Conservation (phyloP, 2,329 filamentous ascomycete species). For the Zymoseptoria crescenta region DNA sequence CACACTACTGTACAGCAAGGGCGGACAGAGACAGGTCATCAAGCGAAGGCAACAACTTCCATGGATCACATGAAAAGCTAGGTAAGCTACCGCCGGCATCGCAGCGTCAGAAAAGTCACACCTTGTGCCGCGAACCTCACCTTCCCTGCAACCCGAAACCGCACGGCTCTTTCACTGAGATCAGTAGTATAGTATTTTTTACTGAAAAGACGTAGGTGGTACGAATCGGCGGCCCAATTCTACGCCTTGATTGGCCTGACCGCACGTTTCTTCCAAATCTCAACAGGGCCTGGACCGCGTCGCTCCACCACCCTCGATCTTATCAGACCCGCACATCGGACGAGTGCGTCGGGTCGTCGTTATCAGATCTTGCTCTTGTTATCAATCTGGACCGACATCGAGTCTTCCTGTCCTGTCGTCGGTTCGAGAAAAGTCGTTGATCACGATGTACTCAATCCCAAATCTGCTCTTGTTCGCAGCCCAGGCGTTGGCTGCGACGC, state of each 20-base stretch:
- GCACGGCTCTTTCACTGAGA: background rate
- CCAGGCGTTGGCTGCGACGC: conserved; percentile 11
- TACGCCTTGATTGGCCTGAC: background rate
- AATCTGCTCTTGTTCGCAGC: conserved; percentile 5
- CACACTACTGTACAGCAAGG: background rate
- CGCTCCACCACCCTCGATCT: background rate
- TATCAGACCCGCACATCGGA: conserved; percentile 6
- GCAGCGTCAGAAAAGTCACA: background rate
- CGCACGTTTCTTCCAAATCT: background rate
- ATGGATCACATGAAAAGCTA: background rate
- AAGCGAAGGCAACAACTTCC: background rate
- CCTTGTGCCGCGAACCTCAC: background rate
- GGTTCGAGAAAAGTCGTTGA: background rate
- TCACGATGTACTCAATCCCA: background rate
- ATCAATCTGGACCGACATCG: background rate
- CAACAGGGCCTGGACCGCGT: background rate
- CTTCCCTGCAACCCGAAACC: background rate
- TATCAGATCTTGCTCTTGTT: conserved; percentile 1
- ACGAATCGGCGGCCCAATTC: background rate
- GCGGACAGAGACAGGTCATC: background rate
- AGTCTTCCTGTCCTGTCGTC: background rate
- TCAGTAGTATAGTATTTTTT: background rate
- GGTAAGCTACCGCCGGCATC: background rate
- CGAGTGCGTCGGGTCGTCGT: background rate
- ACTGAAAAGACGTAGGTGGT: background rate